Conservation (phyloP, 2,329 filamentous ascomycete genomes). For the Fusarium incarnatum region DNA sequence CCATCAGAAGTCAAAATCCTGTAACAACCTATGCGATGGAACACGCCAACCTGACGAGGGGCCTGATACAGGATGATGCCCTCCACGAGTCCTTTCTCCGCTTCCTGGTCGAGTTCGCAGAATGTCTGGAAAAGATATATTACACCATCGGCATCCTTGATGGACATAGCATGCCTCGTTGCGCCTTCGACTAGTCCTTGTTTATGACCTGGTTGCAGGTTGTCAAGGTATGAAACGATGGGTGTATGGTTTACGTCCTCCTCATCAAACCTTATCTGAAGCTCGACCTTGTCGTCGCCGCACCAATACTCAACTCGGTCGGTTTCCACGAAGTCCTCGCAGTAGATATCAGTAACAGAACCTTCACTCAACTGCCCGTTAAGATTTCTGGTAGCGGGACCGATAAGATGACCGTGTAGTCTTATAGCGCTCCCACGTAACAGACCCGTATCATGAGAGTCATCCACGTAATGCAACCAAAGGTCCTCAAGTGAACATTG, state of each 20-base stretch:
- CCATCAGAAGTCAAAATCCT: too few species aligned
- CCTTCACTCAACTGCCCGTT: too few species aligned
- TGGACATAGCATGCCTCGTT: too few species aligned
- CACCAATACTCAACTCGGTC: neutral
- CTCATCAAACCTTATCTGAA: too few species aligned
- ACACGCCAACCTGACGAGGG: neutral
- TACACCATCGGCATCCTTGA: accelerated
- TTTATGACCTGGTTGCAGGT: too few species aligned
- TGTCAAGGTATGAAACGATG: too few species aligned
- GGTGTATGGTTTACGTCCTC: too few species aligned
- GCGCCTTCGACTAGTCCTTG: too few species aligned
- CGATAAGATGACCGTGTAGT: neutral
- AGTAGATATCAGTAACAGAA: neutral
- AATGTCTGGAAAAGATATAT: neutral
- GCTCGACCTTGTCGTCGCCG: too few species aligned
- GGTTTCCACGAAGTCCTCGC: neutral
- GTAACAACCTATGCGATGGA: neutral
- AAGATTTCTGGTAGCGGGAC: neutral
- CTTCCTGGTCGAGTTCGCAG: neutral
- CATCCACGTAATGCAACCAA: neutral
- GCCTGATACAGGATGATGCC: neutral
- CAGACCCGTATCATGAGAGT: neutral
- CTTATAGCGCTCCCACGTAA: neutral
- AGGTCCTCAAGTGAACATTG: neutral
- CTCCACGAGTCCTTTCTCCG: too few species aligned